A percentile compares a stretch with the other conserved stretches of the same genome.
Conservation (phyloP, 305 asterid genomes). For the Fraxinus velutina region DNA sequence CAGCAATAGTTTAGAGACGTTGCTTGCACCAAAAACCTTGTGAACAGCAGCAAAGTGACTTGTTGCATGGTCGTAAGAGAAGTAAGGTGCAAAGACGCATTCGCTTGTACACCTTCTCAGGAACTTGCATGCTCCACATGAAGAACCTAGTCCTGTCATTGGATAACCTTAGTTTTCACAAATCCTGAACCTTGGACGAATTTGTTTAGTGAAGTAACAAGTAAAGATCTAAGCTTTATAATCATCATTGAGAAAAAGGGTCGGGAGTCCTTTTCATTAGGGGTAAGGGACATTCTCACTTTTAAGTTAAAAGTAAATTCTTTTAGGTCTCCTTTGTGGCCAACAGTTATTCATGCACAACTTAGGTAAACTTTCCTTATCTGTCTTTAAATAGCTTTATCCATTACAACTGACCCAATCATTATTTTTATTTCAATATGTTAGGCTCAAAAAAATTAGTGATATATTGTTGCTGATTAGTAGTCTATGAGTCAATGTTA, state of each 20-base stretch:
- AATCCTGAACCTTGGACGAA: background rate
- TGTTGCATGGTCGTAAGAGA: constrained; percentile 53
- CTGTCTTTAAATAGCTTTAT: constrained; percentile 32
- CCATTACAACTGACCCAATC: constrained; percentile 36
- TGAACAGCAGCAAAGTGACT: constrained; percentile 64
- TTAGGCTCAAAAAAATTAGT: constrained; percentile 20
- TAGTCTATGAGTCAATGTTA: constrained; percentile 23
- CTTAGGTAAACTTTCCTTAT: constrained; percentile 49
- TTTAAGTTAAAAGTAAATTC: constrained; percentile 40
- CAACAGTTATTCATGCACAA: constrained; percentile 52
- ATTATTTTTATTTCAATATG: constrained; percentile 17
- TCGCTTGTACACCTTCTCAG: constrained; percentile 58
- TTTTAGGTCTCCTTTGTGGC: constrained; percentile 73
- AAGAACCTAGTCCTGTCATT: constrained; percentile 57
- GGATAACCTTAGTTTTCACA: constrained; percentile 14
- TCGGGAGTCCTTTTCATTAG: constrained; percentile 16
- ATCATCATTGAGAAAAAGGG: constrained; percentile 25
- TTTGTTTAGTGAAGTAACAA: constrained; percentile 1
- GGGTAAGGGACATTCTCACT: constrained; percentile 36
- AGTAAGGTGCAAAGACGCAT: constrained; percentile 67
- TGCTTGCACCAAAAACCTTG: constrained; percentile 73
- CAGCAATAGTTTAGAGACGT: constrained; percentile 56
- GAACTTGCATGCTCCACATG: constrained; percentile 84
- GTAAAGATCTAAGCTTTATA: constrained; percentile 40
- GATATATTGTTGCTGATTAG: constrained; percentile 33